Base-by-base conservation (phyloP, 345 rosid genomes). In the Camelina laxa region DNA sequence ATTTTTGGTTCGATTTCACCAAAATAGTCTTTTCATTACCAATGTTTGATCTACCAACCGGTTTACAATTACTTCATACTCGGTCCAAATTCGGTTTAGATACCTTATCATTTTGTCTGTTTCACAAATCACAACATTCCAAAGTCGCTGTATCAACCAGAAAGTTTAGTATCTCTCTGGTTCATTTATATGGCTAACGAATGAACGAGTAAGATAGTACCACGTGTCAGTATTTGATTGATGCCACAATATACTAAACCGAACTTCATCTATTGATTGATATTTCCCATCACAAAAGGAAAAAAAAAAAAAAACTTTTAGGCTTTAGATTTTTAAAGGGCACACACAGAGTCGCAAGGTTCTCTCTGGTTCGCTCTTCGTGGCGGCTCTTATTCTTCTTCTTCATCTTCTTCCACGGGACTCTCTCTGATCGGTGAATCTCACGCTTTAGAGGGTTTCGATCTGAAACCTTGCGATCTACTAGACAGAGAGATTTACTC, bases 311-410 rank as follows among this genome's bases (percentile, higher is more conserved):
- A 41, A 69, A 55, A 70, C 2, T 8, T 63, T 55, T 54, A 63
- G 80, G 72, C 60, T 69, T 27, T 70, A 64, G 68, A 68, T 57
- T 27, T 76, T 62, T 35, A 69, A 76, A 63, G 69, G 57, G 35
- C 69, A 60, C 5, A 49, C 54, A 41, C 30, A 72, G 41, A 72
- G 58, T 61, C 75, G 75, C 30, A 42, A 20, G 71, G 65, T 69
- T 60, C 74, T 72, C 69, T 56, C 51, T 67, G 73, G 62, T 51
- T 75, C 74, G 62, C 74, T 77, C 57, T 69, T 17, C 65, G 71
- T 67, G 85, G 83, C 82, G 83, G 83, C 87, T 84, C 68, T 33
- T 27, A 31, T 16, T 58, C 61, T 8, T 74, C 61, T 72, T 54
- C 59, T 24, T 24, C 30, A 3, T 27, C 30, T 24, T 24, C 27